A percentile compares a stretch with the other conserved stretches of the same genome.
Evolutionary conservation across 2,329 filamentous ascomycete genomes (phyloP).

Genomic region (Trichoderma citrinoviride): DNA sequence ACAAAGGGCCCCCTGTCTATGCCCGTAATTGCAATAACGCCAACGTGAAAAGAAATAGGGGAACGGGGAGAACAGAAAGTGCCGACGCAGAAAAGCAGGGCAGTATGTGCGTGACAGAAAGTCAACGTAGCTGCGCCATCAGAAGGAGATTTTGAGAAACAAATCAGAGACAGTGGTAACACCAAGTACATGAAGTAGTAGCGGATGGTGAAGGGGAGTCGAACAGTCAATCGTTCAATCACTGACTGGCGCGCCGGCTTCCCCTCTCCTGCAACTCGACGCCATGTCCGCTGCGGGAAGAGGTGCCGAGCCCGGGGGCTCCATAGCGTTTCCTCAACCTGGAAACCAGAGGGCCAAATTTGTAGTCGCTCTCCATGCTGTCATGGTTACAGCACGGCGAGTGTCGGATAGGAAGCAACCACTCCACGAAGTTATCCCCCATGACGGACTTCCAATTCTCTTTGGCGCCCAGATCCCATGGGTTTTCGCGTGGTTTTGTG

Average conservation of each 20-base stretch:
- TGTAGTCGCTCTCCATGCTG: constrained; percentile 63
- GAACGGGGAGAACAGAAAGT: not conserved
- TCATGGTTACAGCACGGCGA: constrained; percentile 74
- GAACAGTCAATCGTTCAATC: not conserved
- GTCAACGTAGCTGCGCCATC: not conserved
- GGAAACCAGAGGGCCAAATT: constrained; percentile 60
- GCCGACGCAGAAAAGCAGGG: not conserved
- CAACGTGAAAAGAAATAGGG: not conserved
- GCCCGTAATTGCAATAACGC: not conserved
- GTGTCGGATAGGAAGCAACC: constrained; percentile 72
- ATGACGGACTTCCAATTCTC: constrained; percentile 78
- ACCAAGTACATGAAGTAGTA: not conserved
- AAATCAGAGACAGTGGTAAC: not conserved
- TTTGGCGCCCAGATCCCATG: constrained; percentile 72
- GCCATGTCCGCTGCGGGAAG: constrained; percentile 1
- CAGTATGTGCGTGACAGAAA: not conserved
- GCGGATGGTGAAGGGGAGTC: not conserved
- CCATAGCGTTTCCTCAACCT: constrained; percentile 48
- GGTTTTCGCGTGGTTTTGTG: constrained; percentile 73
- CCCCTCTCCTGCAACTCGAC: constrained; percentile 17
- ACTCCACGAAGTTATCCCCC: constrained; percentile 68
- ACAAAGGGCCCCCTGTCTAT: not conserved
- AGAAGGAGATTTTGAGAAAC: not conserved
- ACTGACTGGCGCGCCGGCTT: not conserved
- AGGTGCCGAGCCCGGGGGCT: constrained; percentile 23